A percentile compares a stretch with the other conserved stretches of the same genome.
Evolutionary conservation across 176 grass and related monocot species (phyloP).

Genomic region (Hsuehochloa calcarea): DNA sequence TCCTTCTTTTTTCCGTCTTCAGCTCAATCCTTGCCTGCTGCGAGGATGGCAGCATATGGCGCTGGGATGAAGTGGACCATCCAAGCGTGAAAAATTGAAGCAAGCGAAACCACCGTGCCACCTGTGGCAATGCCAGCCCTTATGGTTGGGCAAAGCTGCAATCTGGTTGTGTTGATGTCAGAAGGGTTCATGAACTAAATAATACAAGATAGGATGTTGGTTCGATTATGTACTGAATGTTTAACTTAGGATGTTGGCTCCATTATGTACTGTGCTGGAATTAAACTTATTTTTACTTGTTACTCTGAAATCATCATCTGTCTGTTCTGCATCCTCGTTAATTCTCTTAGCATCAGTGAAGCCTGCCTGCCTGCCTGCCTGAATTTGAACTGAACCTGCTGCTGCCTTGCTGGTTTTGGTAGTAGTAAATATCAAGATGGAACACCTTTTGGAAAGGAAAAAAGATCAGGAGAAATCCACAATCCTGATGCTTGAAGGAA

Average conservation of each 20-base stretch:
- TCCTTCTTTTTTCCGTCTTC: conserved; percentile 25
- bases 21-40: conserved; percentile 85
- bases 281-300: neutral
- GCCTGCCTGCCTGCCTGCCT: neutral
- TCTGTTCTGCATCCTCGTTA: neutral
- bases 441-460: neutral
- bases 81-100: neutral
- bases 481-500: neutral
- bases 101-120: neutral
- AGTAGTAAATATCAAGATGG: too few species aligned
- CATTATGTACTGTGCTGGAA: neutral
- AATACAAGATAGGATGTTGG: neutral
- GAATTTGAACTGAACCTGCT: neutral
- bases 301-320: neutral
- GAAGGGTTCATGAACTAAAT: neutral
- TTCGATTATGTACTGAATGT: neutral
- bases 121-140: neutral
- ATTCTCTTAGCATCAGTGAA: neutral
- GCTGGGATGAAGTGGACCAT: conserved; percentile 64
- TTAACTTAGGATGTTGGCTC: neutral
- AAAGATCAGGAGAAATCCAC: neutral
- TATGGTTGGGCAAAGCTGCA: neutral
- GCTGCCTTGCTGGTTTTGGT: neutral
- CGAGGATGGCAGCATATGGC: conserved; percentile 72
- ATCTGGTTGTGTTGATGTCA: neutral